Percentiles rank a stretch among this genome's conserved stretches.
These are phyloP conservation scores for Paramecium sonneborni DNA, from an alignment of 73 alveolate species.

Conservation along the genomic window DNA sequence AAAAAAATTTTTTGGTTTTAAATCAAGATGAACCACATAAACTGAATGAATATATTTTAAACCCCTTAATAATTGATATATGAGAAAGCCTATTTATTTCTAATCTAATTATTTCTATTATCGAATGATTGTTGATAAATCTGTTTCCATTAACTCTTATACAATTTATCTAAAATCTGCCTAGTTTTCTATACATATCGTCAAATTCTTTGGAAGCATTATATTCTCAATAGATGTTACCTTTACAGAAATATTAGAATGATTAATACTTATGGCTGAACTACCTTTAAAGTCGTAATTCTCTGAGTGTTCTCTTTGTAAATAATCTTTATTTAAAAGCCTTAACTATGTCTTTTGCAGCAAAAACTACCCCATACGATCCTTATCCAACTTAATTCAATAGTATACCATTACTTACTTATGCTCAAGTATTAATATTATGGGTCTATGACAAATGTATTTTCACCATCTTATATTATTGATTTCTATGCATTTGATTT, in stretches of 20 bases:
- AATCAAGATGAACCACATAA: slow-evolving; percentile 80
- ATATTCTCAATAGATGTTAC: slow-evolving; percentile 68
- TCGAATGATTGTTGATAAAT: slow-evolving; percentile 79
- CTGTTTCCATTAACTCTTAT: slow-evolving; percentile 92
- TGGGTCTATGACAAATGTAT: neutral
- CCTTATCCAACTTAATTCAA: slow-evolving; percentile 57
- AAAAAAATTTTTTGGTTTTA: slow-evolving; percentile 73
- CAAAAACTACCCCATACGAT: slow-evolving; percentile 58
- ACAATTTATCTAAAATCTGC: slow-evolving; percentile 70
- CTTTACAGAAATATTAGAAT: neutral
- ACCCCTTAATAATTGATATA: slow-evolving; percentile 91
- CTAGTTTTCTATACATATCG: slow-evolving; percentile 66
- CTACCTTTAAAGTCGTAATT: slow-evolving; percentile 66
- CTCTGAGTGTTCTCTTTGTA: slow-evolving; percentile 76
- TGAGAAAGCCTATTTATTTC: slow-evolving; percentile 86
- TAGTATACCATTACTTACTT: slow-evolving; percentile 16
- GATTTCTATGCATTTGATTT: neutral
- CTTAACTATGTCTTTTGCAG: slow-evolving; percentile 61
- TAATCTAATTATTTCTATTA: slow-evolving; percentile 81
- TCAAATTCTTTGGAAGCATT: slow-evolving; percentile 73
- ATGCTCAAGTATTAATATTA: neutral
- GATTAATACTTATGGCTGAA: slow-evolving; percentile 69
- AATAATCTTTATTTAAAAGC: slow-evolving; percentile 66
- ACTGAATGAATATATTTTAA: slow-evolving; percentile 93
- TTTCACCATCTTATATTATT: neutral